Evolutionary conservation across 129 eudicot species (phyloP), one percentile per base, ranked within the genome.

Genomic region (Saposhnikovia divaricata): DNA sequence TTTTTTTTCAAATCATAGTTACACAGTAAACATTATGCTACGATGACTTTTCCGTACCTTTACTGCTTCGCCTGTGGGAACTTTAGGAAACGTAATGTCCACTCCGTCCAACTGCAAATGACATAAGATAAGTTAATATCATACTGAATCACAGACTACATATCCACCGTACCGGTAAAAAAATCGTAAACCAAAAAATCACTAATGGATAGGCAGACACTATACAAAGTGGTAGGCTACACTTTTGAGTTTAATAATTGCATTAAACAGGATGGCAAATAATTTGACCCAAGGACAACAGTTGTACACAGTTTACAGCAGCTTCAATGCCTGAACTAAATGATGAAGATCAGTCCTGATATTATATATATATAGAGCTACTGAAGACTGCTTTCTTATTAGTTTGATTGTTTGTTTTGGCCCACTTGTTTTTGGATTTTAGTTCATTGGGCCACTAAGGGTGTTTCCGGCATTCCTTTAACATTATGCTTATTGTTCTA

Each of bases 71-170:
- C 72, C 55, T 61, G 85, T 77, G 66, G 84, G 68, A 82, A 77
- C 83, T 80, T 81, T 83, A 28, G 89, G 83, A 82, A 89, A 81
- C 71, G 83, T 79, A 79, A 86, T 59, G 47, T 84, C 91, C 61
- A 45, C 81, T 34, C 81, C 75, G 76, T 86, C 93, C 86, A 89
- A 47, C 96, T 91, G 89, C 90, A 86, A 82, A 77, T 14, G 74
- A 19, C 43, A 44, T 65, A 21, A 45, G 11, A 14, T 13, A 38
- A 69, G 21, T 44, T 72, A 75, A 65, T 25, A 74, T 21, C 37
- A 31, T 19, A 12, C 16, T 19, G 12, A 9, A n/a, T 55, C 40
- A 46, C 5, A 15, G 39, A 25, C 5, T 46, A 16, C 2, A 4
- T 47, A 44, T 75, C 61, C 6, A 25, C 31, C 42, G 31, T 14